These are phyloP conservation scores for Verticillium nubilum DNA, from an alignment of 2,329 filamentous ascomycete species.

Conservation along the genomic window DNA sequence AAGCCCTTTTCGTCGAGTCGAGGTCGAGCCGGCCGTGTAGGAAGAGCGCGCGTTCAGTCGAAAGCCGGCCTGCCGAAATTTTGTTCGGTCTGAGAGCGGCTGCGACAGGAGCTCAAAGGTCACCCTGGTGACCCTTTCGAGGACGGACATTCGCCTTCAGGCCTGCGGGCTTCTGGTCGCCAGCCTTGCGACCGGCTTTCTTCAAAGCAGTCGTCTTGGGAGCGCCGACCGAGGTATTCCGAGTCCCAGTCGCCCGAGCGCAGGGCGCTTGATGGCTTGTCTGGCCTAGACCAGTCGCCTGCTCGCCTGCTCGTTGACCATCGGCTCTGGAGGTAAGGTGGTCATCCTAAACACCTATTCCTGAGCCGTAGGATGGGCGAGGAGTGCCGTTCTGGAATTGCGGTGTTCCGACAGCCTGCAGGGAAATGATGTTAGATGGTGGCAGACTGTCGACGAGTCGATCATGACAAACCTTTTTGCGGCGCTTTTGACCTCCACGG, in stretches of 20 bases:
- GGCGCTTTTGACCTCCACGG: slow-evolving; percentile 49
- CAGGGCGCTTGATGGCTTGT: neutral
- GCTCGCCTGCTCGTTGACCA: neutral
- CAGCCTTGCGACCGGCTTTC: neutral
- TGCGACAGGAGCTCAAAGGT: neutral
- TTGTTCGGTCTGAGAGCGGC: neutral
- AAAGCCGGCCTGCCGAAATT: neutral
- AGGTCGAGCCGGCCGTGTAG: slow-evolving; percentile 3
- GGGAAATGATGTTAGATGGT: neutral
- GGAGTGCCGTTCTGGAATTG: slow-evolving; percentile 4
- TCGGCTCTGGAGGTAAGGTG: neutral
- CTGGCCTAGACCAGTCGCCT: neutral
- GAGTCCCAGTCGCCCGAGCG: neutral
- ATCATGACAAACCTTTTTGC: slow-evolving; percentile 48
- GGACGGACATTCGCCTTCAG: neutral
- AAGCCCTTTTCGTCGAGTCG: neutral
- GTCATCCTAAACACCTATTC: slow-evolving; percentile 4
- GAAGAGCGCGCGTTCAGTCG: neutral
- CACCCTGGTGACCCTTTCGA: neutral
- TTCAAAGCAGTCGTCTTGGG: neutral
- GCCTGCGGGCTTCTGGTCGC: neutral
- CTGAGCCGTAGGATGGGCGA: slow-evolving; percentile 2
- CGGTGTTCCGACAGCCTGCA: slow-evolving; percentile 3
- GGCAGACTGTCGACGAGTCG: neutral
- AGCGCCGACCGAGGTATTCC: neutral